phyloP scores from a whole-genome alignment of 768 basidiomycete genomes.

The Suillus ampliporus region DNA sequence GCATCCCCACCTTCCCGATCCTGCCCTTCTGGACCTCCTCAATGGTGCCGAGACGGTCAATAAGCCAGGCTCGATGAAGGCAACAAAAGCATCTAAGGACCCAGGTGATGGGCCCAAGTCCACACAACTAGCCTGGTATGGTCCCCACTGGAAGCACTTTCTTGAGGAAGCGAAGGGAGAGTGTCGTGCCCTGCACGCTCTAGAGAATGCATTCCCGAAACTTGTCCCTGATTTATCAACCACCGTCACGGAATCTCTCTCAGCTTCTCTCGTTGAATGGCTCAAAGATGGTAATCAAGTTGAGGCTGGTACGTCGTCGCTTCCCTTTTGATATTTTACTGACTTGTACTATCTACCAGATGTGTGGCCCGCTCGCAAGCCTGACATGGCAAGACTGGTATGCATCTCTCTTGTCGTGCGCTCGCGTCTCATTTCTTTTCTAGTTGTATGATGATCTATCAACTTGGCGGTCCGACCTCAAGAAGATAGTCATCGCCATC shows the following conservation, averaged over 20 bases:
- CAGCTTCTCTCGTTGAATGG: neutral
- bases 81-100: too few relatives aligned
- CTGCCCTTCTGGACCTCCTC: too few relatives aligned
- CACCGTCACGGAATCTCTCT: neutral
- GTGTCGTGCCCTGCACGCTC: too few relatives aligned
- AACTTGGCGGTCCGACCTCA: constrained; percentile 2
- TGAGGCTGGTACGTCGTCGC: neutral
- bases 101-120: too few relatives aligned
- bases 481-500: neutral
- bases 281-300: neutral
- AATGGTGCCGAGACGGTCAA: too few relatives aligned
- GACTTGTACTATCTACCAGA: neutral
- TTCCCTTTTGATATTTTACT: neutral
- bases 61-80: too few relatives aligned
- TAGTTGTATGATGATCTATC: constrained; percentile 1
- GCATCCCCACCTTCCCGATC: too few relatives aligned
- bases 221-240: too few relatives aligned
- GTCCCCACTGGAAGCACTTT: too few relatives aligned
- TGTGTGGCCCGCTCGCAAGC: neutral
- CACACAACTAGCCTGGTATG: too few relatives aligned
- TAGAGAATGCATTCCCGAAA: too few relatives aligned
- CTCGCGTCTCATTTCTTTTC: neutral
- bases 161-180: too few relatives aligned
- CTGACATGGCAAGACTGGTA: neutral
- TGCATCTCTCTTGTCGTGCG: neutral